Evolutionary conservation across 352 stramenopile genomes (phyloP).

Genomic region (Phytophthora nicotianae): DNA sequence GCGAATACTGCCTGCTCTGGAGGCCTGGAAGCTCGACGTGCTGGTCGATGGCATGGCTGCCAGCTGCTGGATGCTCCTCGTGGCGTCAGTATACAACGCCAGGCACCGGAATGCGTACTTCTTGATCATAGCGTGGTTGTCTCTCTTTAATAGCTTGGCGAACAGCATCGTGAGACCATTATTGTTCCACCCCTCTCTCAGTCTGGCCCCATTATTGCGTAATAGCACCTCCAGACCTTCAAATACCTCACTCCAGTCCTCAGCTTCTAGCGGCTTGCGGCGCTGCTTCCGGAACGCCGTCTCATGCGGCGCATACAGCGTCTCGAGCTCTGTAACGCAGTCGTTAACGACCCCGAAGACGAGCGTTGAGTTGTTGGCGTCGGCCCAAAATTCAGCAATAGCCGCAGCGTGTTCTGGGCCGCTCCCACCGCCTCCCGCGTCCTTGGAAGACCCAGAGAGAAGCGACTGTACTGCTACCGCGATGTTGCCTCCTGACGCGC

Average conservation of each 20-base stretch:
- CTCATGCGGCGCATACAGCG: conserved; percentile 81
- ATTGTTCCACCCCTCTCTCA: conserved; percentile 85
- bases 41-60: conserved; percentile 43
- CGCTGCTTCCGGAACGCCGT: conserved; percentile 81
- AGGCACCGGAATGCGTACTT: conserved; percentile 90
- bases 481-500: conserved; percentile 55
- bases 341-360: conserved; percentile 84
- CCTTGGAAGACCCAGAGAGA: conserved; percentile 58
- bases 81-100: conserved; percentile 82
- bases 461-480: conserved; percentile 73
- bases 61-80: conserved; percentile 73
- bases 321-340: conserved; percentile 85
- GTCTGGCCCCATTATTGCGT: conserved; percentile 65
- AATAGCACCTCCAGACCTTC: conserved; percentile 85
- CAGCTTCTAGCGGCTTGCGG: conserved; percentile 81
- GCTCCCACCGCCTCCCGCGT: conserved; percentile 30
- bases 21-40: conserved; percentile 41
- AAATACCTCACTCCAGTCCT: conserved; percentile 91
- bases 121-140: conserved; percentile 90
- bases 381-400: conserved; percentile 79
- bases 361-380: conserved; percentile 66
- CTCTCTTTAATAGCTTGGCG: conserved; percentile 81
- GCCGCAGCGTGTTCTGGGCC: conserved; percentile 51
- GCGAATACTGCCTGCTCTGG: conserved; percentile 43
- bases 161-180: conserved; percentile 85